Evolutionary conservation across 768 basidiomycete genomes (phyloP).

Genomic region (Lactarius akahatsu): DNA sequence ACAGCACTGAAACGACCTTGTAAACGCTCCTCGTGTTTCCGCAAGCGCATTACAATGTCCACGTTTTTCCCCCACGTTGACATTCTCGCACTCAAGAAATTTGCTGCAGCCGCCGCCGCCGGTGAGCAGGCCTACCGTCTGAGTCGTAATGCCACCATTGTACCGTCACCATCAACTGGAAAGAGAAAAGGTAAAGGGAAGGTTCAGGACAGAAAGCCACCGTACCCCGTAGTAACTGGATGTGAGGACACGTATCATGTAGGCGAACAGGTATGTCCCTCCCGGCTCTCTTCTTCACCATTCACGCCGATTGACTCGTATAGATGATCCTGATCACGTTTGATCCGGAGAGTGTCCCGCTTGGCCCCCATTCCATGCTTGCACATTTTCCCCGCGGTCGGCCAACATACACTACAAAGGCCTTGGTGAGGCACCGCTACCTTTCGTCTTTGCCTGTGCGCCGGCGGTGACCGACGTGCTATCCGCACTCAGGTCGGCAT

Average conservation of each 20-base stretch:
- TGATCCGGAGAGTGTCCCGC: constrained; percentile 33
- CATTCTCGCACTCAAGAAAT: constrained; percentile 32
- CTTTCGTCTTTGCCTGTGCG: background rate
- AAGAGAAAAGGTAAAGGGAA: constrained; percentile 23
- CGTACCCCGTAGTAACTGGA: constrained; percentile 30
- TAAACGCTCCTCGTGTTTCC: constrained; percentile 5
- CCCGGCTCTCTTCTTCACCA: constrained; percentile 1
- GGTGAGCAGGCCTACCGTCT: constrained; percentile 30
- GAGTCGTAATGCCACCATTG: constrained; percentile 20
- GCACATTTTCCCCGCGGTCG: constrained; percentile 37
- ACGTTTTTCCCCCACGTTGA: constrained; percentile 35
- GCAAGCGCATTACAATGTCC: constrained; percentile 22
- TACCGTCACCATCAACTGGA: constrained; percentile 1
- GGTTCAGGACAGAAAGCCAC: constrained; percentile 18
- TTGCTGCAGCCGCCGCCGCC: constrained; percentile 33
- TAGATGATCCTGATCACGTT: constrained; percentile 37
- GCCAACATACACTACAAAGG: constrained; percentile 34
- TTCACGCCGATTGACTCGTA: background rate
- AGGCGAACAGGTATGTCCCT: constrained; percentile 34
- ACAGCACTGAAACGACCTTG: background rate
- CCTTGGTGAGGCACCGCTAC: constrained; percentile 31
- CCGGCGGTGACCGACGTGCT: constrained; percentile 4
- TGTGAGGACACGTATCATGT: constrained; percentile 34
- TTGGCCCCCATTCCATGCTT: constrained; percentile 35
- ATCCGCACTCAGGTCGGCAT: constrained; percentile 34